Evolutionary conservation across 1,139 yeast genomes (phyloP).

Genomic region (Pichia sp.): DNA sequence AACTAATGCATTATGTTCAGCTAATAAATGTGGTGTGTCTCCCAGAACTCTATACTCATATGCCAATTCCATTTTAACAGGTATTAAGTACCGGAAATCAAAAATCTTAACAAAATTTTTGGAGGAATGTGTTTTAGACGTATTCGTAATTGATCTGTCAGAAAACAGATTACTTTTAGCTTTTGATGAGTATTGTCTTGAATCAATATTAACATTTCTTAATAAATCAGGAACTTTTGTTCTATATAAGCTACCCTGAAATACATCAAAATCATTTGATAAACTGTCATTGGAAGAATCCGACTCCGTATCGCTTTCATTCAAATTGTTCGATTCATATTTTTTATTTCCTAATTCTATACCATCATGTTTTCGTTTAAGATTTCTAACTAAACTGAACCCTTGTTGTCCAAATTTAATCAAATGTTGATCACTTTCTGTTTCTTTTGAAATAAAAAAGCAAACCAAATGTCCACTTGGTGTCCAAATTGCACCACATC

Average conservation of each 20-base stretch:
- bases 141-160: constrained; percentile 23
- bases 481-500: constrained; percentile 90
- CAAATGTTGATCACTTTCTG: constrained; percentile 33
- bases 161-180: constrained; percentile 16
- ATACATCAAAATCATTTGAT: constrained; percentile 45
- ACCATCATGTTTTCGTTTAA: constrained; percentile 28
- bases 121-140: constrained; percentile 18
- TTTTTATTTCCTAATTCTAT: constrained; percentile 13
- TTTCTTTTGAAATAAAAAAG: constrained; percentile 61
- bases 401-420: constrained; percentile 40
- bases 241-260: constrained; percentile 41
- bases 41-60: constrained; percentile 68
- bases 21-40: constrained; percentile 56
- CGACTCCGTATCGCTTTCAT: constrained; percentile 11
- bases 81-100: constrained; percentile 66
- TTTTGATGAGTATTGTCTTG: constrained; percentile 17
- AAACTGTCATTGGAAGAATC: constrained; percentile 37
- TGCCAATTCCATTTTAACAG: constrained; percentile 74
- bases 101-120: constrained; percentile 54
- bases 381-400: constrained; percentile 31
- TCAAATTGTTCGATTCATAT: constrained; percentile 7
- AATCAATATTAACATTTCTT: constrained; percentile 23
- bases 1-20: constrained; percentile 63
- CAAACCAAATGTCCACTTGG: constrained; percentile 73
- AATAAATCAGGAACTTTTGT: constrained; percentile 42